These are phyloP conservation scores for Spergularia bocconei DNA, from an alignment of 148 eudicot genomes.

Conservation along the genomic window DNA sequence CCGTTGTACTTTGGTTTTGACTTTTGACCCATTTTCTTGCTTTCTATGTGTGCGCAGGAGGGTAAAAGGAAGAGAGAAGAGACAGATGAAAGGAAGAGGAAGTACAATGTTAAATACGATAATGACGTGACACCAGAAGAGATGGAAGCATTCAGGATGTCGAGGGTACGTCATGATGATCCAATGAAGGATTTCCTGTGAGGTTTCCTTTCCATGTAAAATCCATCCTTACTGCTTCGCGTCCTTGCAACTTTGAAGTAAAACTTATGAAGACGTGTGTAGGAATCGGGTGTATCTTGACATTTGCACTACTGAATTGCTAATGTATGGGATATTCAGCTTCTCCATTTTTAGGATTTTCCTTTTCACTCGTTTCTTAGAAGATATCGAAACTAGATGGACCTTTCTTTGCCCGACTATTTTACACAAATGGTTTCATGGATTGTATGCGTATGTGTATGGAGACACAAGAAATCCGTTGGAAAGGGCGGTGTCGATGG, in stretches of 20 bases:
- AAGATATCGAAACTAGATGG: too few relatives aligned
- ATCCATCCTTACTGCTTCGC: not conserved
- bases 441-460: too few relatives aligned
- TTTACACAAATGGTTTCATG: too few relatives aligned
- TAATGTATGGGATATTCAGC: too few relatives aligned
- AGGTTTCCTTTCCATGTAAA: not conserved
- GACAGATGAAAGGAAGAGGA: slow-evolving; percentile 82
- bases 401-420: too few relatives aligned
- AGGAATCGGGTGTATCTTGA: not conserved
- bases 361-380: too few relatives aligned
- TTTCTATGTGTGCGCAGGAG: slow-evolving; percentile 45
- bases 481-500: too few relatives aligned
- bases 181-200: slow-evolving; percentile 82
- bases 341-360: too few relatives aligned
- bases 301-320: not conserved
- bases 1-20: not conserved
- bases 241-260: not conserved
- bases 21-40: not conserved
- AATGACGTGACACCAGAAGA: slow-evolving; percentile 80
- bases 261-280: not conserved
- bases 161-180: slow-evolving; percentile 74
- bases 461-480: too few relatives aligned
- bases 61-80: slow-evolving; percentile 73
- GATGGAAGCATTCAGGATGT: slow-evolving; percentile 92
- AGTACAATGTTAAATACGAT: slow-evolving; percentile 78